These are phyloP conservation scores for Fusarium penzigii DNA, from an alignment of 2,329 filamentous ascomycete genomes.

Conservation along the genomic window DNA sequence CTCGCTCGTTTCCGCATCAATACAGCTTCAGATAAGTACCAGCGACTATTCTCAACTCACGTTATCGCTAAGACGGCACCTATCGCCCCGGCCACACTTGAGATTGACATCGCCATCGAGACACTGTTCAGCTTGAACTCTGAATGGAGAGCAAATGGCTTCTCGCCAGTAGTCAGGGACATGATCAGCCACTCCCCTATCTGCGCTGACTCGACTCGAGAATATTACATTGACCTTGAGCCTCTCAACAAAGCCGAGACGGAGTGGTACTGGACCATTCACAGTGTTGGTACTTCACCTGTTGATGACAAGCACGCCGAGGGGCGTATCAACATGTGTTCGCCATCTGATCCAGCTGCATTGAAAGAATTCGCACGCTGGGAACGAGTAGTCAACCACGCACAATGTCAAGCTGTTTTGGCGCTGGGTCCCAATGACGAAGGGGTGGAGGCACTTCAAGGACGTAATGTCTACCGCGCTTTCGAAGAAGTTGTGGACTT, in stretches of 20 bases:
- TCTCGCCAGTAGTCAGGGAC: background rate
- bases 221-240: too few relatives aligned
- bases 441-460: background rate
- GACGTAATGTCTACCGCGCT: conserved; percentile 3
- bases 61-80: conserved; percentile 4
- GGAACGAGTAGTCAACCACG: too few relatives aligned
- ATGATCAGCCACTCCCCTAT: conserved; percentile 1
- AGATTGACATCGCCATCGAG: conserved; percentile 4
- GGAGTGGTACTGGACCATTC: too few relatives aligned
- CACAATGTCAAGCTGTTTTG: too few relatives aligned
- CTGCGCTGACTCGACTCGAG: background rate
- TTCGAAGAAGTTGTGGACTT: conserved; percentile 2
- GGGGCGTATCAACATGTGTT: too few relatives aligned
- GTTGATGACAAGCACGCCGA: background rate
- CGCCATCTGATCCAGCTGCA: too few relatives aligned
- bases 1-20: conserved; percentile 3
- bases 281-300: too few relatives aligned
- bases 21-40: background rate
- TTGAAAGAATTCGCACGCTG: too few relatives aligned
- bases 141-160: background rate
- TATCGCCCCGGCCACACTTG: background rate
- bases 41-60: background rate
- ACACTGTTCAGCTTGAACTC: background rate
- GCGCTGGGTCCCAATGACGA: too few relatives aligned
- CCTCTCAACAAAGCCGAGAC: too few relatives aligned